Conservation (phyloP, 2,329 filamentous ascomycete genomes). For the Penicillium sclerotiorum region DNA sequence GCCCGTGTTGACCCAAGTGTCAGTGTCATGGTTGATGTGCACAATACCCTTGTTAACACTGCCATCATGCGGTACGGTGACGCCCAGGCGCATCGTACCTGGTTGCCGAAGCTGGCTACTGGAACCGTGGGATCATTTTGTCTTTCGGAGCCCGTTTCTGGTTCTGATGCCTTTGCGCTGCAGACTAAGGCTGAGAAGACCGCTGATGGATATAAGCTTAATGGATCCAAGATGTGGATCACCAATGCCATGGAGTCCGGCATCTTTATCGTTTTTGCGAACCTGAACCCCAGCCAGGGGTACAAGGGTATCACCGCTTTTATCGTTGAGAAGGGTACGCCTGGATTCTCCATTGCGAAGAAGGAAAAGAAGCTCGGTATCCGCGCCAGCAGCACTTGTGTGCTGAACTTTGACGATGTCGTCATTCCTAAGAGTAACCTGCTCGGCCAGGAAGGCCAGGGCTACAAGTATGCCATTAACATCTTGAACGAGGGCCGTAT, state of each 20-base stretch:
- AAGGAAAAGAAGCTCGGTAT: conserved; percentile 99
- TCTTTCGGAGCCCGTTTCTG: conserved; percentile 87
- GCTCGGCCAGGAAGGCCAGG: conserved; percentile 83
- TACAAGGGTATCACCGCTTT: conserved; percentile 98
- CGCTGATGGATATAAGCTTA: conserved; percentile 79
- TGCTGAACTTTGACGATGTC: conserved; percentile 96
- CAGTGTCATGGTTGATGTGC: conserved; percentile 92
- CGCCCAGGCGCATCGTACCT: conserved; percentile 76
- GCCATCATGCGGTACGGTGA: conserved; percentile 84
- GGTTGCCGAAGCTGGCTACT: conserved; percentile 86
- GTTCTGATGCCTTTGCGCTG: conserved; percentile 93
- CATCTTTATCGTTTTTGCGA: conserved; percentile 98
- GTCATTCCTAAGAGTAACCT: conserved; percentile 85
- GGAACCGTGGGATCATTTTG: conserved; percentile 90
- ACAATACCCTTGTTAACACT: conserved; percentile 97
- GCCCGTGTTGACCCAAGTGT: conserved; percentile 93
- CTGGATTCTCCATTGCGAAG: conserved; percentile 93
- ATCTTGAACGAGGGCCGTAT: conserved; percentile 96
- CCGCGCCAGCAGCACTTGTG: conserved; percentile 91
- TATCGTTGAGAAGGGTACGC: conserved; percentile 84
- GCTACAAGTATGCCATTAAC: conserved; percentile 97
- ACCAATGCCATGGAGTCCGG: conserved; percentile 93
- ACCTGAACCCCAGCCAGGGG: conserved; percentile 85
- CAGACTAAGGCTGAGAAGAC: conserved; percentile 88
- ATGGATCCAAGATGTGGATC: conserved; percentile 99